Evolutionary conservation across 2,329 filamentous ascomycete genomes (phyloP).

Genomic region (Microdochium trichocladiopsis): DNA sequence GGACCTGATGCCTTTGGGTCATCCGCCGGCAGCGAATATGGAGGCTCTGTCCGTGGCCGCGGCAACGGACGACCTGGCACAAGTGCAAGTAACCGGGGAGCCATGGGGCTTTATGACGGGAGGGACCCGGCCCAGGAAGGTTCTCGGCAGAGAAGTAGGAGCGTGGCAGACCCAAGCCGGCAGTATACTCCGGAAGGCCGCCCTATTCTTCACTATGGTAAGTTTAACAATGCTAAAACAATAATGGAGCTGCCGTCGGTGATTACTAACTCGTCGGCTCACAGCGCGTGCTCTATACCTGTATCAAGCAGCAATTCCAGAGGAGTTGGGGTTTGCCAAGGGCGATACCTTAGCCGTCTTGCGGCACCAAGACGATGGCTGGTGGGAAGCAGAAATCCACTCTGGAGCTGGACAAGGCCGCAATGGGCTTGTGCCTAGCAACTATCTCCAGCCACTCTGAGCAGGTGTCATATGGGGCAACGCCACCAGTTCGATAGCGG

Average conservation of each 20-base stretch:
- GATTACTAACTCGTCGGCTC: constrained; percentile 11
- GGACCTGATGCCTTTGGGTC: constrained; percentile 30
- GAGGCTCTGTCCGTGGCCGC: constrained; percentile 38
- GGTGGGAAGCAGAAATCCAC: constrained; percentile 97
- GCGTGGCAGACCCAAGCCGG: constrained; percentile 72
- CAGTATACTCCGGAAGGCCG: constrained; percentile 82
- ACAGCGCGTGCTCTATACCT: constrained; percentile 88
- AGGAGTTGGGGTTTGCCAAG: constrained; percentile 88
- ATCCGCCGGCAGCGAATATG: constrained; percentile 47
- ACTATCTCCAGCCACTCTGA: constrained; percentile 54
- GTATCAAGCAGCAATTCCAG: constrained; percentile 90
- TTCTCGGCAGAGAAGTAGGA: constrained; percentile 65
- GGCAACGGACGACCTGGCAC: constrained; percentile 41
- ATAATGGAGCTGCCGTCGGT: too few species aligned
- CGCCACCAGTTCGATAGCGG: not conserved
- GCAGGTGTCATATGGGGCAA: not conserved
- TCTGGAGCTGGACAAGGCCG: constrained; percentile 48
- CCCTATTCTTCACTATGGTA: constrained; percentile 89
- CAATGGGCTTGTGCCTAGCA: constrained; percentile 59
- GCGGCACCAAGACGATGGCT: constrained; percentile 91
- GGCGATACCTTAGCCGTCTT: constrained; percentile 86
- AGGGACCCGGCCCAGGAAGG: constrained; percentile 30
- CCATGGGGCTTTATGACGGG: constrained; percentile 51
- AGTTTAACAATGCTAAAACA: constrained; percentile 33
- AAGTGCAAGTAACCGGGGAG: constrained; percentile 34